Base-by-base conservation (phyloP, 2,329 filamentous ascomycete species). In the Beauveria medogensis region DNA sequence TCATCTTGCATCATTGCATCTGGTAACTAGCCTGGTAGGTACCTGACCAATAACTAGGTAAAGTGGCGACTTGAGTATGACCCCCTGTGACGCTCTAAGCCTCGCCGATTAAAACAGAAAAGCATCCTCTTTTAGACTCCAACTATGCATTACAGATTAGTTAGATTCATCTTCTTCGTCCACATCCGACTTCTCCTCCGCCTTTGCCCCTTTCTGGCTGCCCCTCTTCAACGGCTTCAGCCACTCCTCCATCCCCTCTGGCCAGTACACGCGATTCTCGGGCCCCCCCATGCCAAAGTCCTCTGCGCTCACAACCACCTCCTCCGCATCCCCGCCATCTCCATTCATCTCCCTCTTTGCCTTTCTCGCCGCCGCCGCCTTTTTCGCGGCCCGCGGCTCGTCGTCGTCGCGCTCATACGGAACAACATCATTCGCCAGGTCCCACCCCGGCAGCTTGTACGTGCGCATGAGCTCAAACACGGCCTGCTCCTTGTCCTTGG, bases 401-500 rank as follows among this genome's bases (percentile, higher is more conserved):
- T 96, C 92, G 2, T 82, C 79, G 2, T 82, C 79, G 0, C 92
- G 82, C 61, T 87, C 84, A 69, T 92, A 82, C 0, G 92, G 92
- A 2, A 93, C 78, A 2, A 97, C 78, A 59, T 95, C 86, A 66
- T 88, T 89, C 70, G 95, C 85, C 0, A 75, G 81, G 22, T 94
- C 80, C 74, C 86, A 90, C 0, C 92, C 92, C 0, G 92, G 90
- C 0, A 97, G 79, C 67, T 88, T 92, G 72, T 92, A 96, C 0
- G 81, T 92, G 24, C 89, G 83, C 92, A 97, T 97, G 20, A 97
- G 80, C 65, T 96, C 91, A 68, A 97, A 96, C 0, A 97, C 91
- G 0, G 93, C 92, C 73, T 97, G 93, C 71, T 97, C 93, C 74
- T 97, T 97, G 70, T 97, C 93, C 72, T 97, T 97, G 53, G 93